A percentile compares a stretch with the other conserved stretches of the same genome.
These are phyloP conservation scores for Postia placenta DNA, from an alignment of 768 basidiomycete genomes.

Conservation along the genomic window DNA sequence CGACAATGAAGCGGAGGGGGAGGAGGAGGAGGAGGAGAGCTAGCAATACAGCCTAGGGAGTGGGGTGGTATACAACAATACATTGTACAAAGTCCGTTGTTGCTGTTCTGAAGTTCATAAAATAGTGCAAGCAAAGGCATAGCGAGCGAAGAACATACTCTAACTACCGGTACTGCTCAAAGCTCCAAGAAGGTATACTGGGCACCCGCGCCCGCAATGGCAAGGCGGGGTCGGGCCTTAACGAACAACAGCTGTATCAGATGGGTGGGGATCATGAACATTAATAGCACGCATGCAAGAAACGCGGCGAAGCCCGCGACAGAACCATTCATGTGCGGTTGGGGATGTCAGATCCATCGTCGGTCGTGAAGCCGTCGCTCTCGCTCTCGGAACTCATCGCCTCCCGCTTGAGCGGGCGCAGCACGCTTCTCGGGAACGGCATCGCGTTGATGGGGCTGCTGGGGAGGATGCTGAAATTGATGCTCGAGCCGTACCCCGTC, in stretches of 20 bases:
- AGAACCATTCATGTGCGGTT: conserved; percentile 11
- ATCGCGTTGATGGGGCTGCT: conserved; percentile 49
- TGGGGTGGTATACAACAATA: conserved; percentile 24
- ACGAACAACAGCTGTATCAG: neutral
- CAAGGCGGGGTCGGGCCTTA: neutral
- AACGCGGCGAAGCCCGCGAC: neutral
- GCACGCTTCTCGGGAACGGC: conserved; percentile 30
- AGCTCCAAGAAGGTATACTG: conserved; percentile 7
- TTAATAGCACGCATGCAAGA: conserved; percentile 3
- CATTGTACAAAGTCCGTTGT: conserved; percentile 11
- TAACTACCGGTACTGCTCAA: neutral
- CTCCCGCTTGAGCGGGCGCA: conserved; percentile 47
- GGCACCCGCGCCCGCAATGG: neutral
- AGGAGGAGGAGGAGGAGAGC: conserved; percentile 21
- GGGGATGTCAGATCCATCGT: conserved; percentile 16
- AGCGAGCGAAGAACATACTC: conserved; percentile 6
- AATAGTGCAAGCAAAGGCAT: conserved; percentile 10
- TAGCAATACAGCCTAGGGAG: conserved; percentile 34
- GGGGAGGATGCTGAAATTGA: conserved; percentile 77
- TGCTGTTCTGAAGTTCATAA: conserved; percentile 12
- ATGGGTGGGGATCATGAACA: neutral
- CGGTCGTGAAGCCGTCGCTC: conserved; percentile 32
- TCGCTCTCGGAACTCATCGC: conserved; percentile 68
- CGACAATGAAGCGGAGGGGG: conserved; percentile 11
- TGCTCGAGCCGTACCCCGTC: conserved; percentile 58